Base-by-base conservation (phyloP, 2,329 filamentous ascomycete genomes). In the Botrytis pseudocinerea region DNA sequence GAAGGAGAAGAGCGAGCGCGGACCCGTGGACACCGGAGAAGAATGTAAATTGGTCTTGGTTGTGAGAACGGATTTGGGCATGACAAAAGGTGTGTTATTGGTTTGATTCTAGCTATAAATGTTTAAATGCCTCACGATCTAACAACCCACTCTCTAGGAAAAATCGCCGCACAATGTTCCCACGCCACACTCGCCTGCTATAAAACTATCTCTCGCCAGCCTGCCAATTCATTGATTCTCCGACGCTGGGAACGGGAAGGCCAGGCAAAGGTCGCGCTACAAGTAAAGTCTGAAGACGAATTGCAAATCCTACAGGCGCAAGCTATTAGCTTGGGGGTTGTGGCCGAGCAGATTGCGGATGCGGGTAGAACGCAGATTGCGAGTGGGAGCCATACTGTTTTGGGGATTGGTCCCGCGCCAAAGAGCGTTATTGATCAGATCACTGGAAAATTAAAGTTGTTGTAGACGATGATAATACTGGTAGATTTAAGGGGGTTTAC, bases 181-280 rank as follows among this genome's bases (percentile, higher is more conserved):
- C 96, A 98, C 83, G 96, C 96, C n/a, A 97, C 95, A 4, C 90
- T 99, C 73, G 95, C 95, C 72, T 98, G 95, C 88, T 99, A 97
- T 90, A 98, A 98, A 85, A 85, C 90, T 74, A 90, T 97, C 76
- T 83, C 89, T 73, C 83, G 85, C 62, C 86, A 86, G 38, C 79
- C 84, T 62, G 82, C 88, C 22, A 85, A 87, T 64, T 88, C 90
- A 72, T 85, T 85, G 61, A 85, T 97, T 70, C 88, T 99, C 66
- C 87, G 87, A 77, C 91, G 92, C 77, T 99, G 96, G 96, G 96
- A 99, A 84, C 86, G 85, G 69, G 84, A 87, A 72, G 96, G 96
- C 20, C 95, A 98, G 85, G 92, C 93, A 76, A 98, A 99, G 87
- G 93, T 99, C 76, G 96, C 96, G 12, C 84, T 99, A 72, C 95